Percentiles rank a stretch among this genome's conserved stretches.
Conservation (phyloP, 768 basidiomycete genomes). For the Rhizopogon rudus region DNA sequence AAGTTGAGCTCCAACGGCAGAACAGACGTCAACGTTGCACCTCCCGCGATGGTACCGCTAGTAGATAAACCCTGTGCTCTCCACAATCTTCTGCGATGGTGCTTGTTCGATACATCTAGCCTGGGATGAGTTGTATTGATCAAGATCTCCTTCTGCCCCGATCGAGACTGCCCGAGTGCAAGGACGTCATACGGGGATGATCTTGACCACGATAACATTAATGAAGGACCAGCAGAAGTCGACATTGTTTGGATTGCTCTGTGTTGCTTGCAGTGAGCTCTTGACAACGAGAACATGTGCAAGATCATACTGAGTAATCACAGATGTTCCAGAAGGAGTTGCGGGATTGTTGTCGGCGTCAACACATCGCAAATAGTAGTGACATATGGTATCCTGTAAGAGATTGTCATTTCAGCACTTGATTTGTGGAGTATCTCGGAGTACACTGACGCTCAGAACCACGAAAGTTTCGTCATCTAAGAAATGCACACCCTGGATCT, state of each 20-base stretch:
- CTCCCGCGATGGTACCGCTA: slow-evolving; percentile 4
- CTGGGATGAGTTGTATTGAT: background rate
- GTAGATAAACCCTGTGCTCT: background rate
- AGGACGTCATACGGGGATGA: background rate
- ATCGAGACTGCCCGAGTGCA: background rate
- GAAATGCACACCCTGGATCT: slow-evolving; percentile 16
- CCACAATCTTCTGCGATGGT: background rate
- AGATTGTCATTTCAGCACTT: background rate
- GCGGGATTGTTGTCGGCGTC: background rate
- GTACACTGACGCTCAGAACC: slow-evolving; percentile 20
- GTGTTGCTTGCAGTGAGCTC: background rate
- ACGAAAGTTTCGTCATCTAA: slow-evolving; percentile 17
- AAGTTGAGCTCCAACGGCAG: slow-evolving; percentile 54
- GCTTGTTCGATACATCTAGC: background rate
- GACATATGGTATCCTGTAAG: background rate
- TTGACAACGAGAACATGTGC: background rate
- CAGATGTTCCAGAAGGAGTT: background rate
- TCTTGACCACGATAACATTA: background rate
- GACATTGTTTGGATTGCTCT: background rate
- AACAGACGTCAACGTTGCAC: slow-evolving; percentile 29
- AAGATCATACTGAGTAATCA: background rate
- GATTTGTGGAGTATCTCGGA: background rate
- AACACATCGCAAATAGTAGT: background rate
- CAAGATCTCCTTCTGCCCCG: background rate
- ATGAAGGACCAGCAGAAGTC: background rate